Conservation (phyloP, 2,329 filamentous ascomycete species). For the Ophiocordyceps robertsii region DNA sequence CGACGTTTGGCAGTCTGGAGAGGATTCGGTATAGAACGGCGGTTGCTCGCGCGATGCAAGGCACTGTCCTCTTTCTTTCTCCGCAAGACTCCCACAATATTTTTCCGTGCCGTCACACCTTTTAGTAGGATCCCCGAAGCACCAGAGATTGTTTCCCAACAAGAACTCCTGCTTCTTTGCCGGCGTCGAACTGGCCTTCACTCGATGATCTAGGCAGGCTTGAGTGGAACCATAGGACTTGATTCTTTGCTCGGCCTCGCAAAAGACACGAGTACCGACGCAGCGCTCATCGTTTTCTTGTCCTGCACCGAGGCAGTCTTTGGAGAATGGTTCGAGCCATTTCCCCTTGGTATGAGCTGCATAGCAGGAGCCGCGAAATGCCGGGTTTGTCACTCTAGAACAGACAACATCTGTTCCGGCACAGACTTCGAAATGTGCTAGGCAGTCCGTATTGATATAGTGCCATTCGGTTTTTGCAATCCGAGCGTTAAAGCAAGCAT, state of each 20-base stretch:
- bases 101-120: background rate
- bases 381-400: background rate
- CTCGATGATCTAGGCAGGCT: background rate
- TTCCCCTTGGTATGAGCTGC: background rate
- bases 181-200: background rate
- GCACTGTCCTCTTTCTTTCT: background rate
- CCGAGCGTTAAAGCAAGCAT: conserved; percentile 1
- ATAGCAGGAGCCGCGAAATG: background rate
- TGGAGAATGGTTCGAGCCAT: background rate
- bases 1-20: background rate
- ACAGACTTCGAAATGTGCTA: background rate
- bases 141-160: background rate
- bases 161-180: background rate
- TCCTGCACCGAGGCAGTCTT: background rate
- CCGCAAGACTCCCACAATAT: background rate
- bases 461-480: background rate
- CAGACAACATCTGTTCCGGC: conserved; percentile 1
- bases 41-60: background rate
- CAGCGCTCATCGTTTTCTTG: background rate
- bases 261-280: background rate
- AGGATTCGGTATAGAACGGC: background rate
- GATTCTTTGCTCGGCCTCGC: background rate
- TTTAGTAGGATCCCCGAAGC: background rate
- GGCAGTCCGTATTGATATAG: background rate
- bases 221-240: background rate